Evolutionary conservation across 2,329 filamentous ascomycete species (phyloP).

Genomic region (Neonectria magnoliae): DNA sequence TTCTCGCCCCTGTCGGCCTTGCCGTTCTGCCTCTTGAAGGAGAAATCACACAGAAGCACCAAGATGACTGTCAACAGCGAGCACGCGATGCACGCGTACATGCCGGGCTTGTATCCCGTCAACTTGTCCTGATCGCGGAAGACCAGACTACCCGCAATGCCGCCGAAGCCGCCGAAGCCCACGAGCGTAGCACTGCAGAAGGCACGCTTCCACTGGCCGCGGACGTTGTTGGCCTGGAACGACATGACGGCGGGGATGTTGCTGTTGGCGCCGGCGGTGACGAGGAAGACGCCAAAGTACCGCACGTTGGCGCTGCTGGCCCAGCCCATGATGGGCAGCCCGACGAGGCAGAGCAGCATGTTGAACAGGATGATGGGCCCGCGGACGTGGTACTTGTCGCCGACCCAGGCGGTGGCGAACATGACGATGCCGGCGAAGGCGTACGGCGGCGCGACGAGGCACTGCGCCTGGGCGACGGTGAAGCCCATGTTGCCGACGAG

Average conservation of each 20-base stretch:
- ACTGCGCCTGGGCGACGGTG: slow-evolving; percentile 70
- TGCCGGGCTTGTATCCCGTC: slow-evolving; percentile 63
- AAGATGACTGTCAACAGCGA: slow-evolving; percentile 57
- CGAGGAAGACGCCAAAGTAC: slow-evolving; percentile 80
- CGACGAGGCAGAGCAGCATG: slow-evolving; percentile 72
- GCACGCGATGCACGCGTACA: slow-evolving; percentile 65
- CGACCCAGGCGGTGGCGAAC: slow-evolving; percentile 67
- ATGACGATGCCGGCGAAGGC: slow-evolving; percentile 72
- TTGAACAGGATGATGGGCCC: slow-evolving; percentile 75
- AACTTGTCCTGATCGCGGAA: slow-evolving; percentile 68
- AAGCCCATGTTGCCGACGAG: slow-evolving; percentile 72
- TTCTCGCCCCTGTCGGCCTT: slow-evolving; percentile 64
- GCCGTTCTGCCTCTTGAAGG: slow-evolving; percentile 56
- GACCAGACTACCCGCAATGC: slow-evolving; percentile 78
- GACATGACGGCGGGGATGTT: slow-evolving; percentile 80
- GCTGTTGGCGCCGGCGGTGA: slow-evolving; percentile 79
- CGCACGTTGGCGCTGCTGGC: slow-evolving; percentile 63
- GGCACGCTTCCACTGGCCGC: slow-evolving; percentile 88
- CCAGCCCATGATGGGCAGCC: slow-evolving; percentile 79
- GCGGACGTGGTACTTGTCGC: slow-evolving; percentile 73
- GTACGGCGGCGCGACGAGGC: slow-evolving; percentile 77
- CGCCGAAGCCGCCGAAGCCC: slow-evolving; percentile 80
- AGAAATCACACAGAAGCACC: slow-evolving; percentile 53
- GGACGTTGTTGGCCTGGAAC: slow-evolving; percentile 89
- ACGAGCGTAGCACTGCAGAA: slow-evolving; percentile 81